These are phyloP conservation scores for Falciphora oryzae DNA, from an alignment of 2,329 filamentous ascomycete species.

Conservation along the genomic window DNA sequence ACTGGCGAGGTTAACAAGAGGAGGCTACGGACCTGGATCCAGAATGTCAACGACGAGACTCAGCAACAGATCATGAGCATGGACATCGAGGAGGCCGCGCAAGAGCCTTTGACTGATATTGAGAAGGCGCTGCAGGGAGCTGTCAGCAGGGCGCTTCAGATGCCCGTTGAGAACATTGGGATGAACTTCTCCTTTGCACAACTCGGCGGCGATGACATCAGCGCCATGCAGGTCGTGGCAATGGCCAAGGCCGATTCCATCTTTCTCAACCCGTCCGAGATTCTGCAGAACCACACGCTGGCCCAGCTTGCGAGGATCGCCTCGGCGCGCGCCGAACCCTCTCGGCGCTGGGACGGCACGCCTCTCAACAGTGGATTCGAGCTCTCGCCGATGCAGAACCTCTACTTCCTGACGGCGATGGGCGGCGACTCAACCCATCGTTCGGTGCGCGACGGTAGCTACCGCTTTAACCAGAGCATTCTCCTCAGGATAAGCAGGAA, in stretches of 20 bases:
- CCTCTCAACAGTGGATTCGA: conserved; percentile 32
- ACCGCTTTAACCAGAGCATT: conserved; percentile 46
- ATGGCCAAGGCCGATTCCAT: conserved; percentile 33
- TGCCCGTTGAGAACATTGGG: conserved; percentile 33
- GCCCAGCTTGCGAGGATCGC: conserved; percentile 33
- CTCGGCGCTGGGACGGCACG: conserved; percentile 27
- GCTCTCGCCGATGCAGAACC: conserved; percentile 47
- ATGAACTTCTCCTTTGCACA: conserved; percentile 36
- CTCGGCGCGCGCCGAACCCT: conserved; percentile 24
- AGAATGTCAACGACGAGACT: conserved; percentile 43
- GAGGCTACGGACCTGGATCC: conserved; percentile 46
- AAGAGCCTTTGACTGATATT: conserved; percentile 30
- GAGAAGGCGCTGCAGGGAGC: conserved; percentile 34
- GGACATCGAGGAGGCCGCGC: conserved; percentile 29
- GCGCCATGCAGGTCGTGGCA: conserved; percentile 33
- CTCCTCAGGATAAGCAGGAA: conserved; percentile 38
- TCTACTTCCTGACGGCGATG: conserved; percentile 45
- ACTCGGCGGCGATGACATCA: conserved; percentile 34
- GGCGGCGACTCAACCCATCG: conserved; percentile 28
- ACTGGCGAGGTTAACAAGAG: conserved; percentile 35
- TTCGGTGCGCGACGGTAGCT: conserved; percentile 27
- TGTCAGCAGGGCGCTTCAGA: conserved; percentile 31
- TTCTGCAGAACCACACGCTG: conserved; percentile 31
- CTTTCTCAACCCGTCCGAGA: conserved; percentile 29
- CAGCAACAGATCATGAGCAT: conserved; percentile 41